Percentiles rank a stretch among this genome's conserved stretches.
phyloP scores from a whole-genome alignment of 305 asterid species.

The Fraxinus greggii region DNA sequence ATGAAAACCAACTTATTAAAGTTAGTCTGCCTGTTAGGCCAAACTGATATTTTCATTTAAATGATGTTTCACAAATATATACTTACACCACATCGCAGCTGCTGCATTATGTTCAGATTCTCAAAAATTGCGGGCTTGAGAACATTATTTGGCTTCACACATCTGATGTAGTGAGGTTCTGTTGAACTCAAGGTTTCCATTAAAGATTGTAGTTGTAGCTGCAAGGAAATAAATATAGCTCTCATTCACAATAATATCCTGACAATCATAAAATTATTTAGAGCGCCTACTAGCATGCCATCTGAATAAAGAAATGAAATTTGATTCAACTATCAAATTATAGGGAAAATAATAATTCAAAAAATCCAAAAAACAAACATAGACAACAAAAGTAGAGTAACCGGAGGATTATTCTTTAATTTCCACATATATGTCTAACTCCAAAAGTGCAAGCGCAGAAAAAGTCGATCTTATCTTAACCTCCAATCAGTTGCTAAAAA shows the following conservation, averaged over 20 bases:
- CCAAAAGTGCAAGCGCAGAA: not conserved
- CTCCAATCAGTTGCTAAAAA: not conserved
- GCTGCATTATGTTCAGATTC: constrained; percentile 86
- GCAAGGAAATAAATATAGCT: constrained; percentile 38
- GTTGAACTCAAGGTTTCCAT: constrained; percentile 95
- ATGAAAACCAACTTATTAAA: not conserved
- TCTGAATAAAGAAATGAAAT: not conserved
- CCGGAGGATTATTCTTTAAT: not conserved
- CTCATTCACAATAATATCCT: not conserved
- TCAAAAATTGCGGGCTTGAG: constrained; percentile 96
- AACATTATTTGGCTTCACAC: constrained; percentile 94
- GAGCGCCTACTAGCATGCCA: constrained; percentile 2
- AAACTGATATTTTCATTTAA: not conserved
- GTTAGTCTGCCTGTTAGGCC: not conserved
- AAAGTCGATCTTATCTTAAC: not conserved
- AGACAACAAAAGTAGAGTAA: not conserved
- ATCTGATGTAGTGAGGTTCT: constrained; percentile 98
- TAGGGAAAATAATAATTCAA: not conserved
- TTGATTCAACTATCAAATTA: not conserved
- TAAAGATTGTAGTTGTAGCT: constrained; percentile 95
- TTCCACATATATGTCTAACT: not conserved
- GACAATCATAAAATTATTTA: constrained; percentile 14
- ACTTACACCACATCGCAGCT: constrained; percentile 99
- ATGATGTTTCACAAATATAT: constrained; percentile 23
- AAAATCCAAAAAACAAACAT: not conserved